These are phyloP conservation scores for Fusarium fujikuroi DNA, from an alignment of 2,329 filamentous ascomycete genomes.

Conservation along the genomic window DNA sequence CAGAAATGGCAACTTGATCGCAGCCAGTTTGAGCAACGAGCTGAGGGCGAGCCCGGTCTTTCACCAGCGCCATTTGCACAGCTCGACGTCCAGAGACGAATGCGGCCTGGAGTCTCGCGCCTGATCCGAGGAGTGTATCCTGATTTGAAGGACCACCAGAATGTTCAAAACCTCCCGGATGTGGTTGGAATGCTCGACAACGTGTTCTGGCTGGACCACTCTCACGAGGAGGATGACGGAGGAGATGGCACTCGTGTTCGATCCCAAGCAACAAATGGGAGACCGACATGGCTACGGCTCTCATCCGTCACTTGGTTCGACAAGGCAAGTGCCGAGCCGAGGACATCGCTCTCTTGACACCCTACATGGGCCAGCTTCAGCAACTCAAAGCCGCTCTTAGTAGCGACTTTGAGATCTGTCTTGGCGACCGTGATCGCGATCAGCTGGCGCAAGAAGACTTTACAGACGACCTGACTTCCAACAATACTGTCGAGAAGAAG, in stretches of 20 bases:
- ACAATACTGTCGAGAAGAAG: too few species aligned
- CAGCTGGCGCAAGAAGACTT: too few species aligned
- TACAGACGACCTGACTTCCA: too few species aligned
- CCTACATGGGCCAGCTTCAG: not conserved
- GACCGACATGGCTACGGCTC: too few species aligned
- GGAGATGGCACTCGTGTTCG: too few species aligned
- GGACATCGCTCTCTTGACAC: not conserved
- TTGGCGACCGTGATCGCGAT: too few species aligned
- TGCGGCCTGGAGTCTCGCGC: slow-evolving; percentile 70
- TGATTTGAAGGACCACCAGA: slow-evolving; percentile 59
- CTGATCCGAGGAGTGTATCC: slow-evolving; percentile 71
- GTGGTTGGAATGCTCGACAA: not conserved
- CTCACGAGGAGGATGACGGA: too few species aligned
- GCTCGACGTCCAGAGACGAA: slow-evolving; percentile 70
- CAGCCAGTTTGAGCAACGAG: slow-evolving; percentile 44
- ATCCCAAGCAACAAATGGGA: too few species aligned
- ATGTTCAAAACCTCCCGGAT: not conserved
- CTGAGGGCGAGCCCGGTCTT: slow-evolving; percentile 37
- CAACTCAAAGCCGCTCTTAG: not conserved
- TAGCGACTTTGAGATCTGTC: not conserved
- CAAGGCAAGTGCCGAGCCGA: not conserved
- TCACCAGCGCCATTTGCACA: slow-evolving; percentile 45
- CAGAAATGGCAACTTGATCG: slow-evolving; percentile 53
- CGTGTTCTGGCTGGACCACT: not conserved
- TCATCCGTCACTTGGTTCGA: not conserved